Percentiles rank a stretch among this genome's conserved stretches.
Evolutionary conservation across 257 asterid species (phyloP).

Genomic region (Fraxinus quadrangulata): DNA sequence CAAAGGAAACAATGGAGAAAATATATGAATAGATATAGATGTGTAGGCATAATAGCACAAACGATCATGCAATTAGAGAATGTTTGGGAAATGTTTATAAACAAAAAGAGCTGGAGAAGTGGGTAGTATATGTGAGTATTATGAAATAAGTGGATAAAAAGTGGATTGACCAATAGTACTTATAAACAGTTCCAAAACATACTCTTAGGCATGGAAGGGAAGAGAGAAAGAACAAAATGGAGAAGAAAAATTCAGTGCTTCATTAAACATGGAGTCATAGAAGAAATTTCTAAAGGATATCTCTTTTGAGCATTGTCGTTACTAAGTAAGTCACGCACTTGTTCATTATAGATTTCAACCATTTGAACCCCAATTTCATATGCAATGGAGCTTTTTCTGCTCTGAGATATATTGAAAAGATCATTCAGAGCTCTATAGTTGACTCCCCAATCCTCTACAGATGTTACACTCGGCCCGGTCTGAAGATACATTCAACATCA

Average conservation of each 20-base stretch:
- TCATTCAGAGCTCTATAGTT: conserved; percentile 94
- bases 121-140: too few species aligned
- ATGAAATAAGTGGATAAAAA: too few species aligned
- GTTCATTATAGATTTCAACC: conserved; percentile 97
- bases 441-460: conserved; percentile 88
- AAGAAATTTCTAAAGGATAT: conserved; percentile 62
- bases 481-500: conserved; percentile 35
- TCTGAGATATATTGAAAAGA: conserved; percentile 81
- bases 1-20: conserved; percentile 49
- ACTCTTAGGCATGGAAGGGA: neutral
- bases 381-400: conserved; percentile 61
- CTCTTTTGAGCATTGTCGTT: conserved; percentile 64
- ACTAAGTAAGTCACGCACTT: conserved; percentile 89
- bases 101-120: too few species aligned
- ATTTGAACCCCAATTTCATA: conserved; percentile 90
- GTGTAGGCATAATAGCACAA: conserved; percentile 3
- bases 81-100: neutral
- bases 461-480: conserved; percentile 80
- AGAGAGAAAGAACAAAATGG: conserved; percentile 4
- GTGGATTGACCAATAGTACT: too few species aligned
- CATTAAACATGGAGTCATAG: neutral
- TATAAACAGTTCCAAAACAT: too few species aligned
- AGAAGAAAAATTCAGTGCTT: conserved; percentile 21
- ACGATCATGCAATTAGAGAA: conserved; percentile 5
- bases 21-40: neutral